Evolutionary conservation across 805 yeast genomes (phyloP), one percentile per base, ranked within the genome.

Genomic region (Pichia insulana): DNA sequence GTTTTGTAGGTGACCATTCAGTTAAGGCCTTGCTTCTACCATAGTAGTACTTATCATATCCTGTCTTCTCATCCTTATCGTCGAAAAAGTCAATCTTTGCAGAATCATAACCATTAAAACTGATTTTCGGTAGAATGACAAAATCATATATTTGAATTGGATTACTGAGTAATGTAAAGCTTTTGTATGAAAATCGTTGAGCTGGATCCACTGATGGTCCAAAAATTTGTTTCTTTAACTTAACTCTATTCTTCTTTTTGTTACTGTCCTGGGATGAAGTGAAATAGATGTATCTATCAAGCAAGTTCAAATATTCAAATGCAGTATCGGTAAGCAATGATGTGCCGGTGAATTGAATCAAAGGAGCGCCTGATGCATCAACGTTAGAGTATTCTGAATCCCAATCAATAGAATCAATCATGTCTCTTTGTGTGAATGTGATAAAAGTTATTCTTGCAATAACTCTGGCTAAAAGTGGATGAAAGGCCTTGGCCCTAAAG

Each of bases 91-190:
- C 56, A 19, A 46, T 46, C 22, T 46, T 39, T 4, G 50, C 50
- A 22, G 48, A 43, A 31, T 53, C 56, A 22, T 49, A 46, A 19
- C 64, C 64, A 28, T 48, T 53, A 38, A 59, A 59, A 3, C 59
- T 44, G n/a, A 59, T 51, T 31, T 54, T 51, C 7, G 64, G 64
- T 47, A 58, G 45, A 3, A 59, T 41, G 3, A 57, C 51, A 12
- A 57, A 49, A 33, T 57, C 63, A 30, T 54, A 56, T n/a, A 59
- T 52, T 44, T 59, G 61, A n/a, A 60, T 57, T 15, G 63, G 62
- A 8, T 55, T 55, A 28, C 52, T 48, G n/a, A 56, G 34, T 16
- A 51, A 39, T n/a, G 56, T 57, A 30, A 59, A 49, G 17, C 49
- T 46, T 34, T 45, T 52, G 40, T 59, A 59, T 6, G 56, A 51